Evolutionary conservation across 768 basidiomycete genomes (phyloP).

Genomic region (Tricholoma sp.): DNA sequence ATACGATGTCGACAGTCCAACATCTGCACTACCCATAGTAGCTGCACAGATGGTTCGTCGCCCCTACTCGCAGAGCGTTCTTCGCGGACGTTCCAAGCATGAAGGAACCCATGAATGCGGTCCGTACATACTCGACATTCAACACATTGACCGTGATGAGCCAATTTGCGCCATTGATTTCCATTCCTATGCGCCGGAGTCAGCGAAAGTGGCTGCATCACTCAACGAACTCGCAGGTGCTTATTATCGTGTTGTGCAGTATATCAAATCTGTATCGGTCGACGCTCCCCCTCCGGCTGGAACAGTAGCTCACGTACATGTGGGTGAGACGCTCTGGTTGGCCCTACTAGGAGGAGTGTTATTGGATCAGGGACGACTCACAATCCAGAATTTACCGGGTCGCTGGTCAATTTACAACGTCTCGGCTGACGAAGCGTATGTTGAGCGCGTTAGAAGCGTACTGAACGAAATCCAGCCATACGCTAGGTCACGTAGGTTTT

Average conservation of each 20-base stretch:
- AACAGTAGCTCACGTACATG: neutral
- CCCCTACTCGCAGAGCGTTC: conserved; percentile 17
- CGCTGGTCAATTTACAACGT: neutral
- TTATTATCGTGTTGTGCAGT: conserved; percentile 19
- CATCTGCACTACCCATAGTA: conserved; percentile 14
- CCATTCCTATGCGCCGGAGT: conserved; percentile 20
- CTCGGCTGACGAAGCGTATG: neutral
- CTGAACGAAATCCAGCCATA: neutral
- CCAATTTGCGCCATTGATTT: conserved; percentile 22
- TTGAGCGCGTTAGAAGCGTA: neutral
- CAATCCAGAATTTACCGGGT: neutral
- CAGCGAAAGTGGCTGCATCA: conserved; percentile 18
- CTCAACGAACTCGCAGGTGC: conserved; percentile 18
- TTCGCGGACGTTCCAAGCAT: conserved; percentile 7
- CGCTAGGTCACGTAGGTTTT: neutral
- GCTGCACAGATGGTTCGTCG: conserved; percentile 22
- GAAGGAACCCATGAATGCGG: neutral
- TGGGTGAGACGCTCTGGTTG: neutral
- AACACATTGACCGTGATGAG: conserved; percentile 10
- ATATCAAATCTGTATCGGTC: conserved; percentile 11
- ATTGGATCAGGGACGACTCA: neutral
- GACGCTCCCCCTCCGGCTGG: neutral
- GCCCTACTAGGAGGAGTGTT: neutral
- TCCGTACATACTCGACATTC: conserved; percentile 14
- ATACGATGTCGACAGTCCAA: conserved; percentile 15